Conservation (phyloP, 2,329 filamentous ascomycete genomes). For the Talaromyces funiculosus region DNA sequence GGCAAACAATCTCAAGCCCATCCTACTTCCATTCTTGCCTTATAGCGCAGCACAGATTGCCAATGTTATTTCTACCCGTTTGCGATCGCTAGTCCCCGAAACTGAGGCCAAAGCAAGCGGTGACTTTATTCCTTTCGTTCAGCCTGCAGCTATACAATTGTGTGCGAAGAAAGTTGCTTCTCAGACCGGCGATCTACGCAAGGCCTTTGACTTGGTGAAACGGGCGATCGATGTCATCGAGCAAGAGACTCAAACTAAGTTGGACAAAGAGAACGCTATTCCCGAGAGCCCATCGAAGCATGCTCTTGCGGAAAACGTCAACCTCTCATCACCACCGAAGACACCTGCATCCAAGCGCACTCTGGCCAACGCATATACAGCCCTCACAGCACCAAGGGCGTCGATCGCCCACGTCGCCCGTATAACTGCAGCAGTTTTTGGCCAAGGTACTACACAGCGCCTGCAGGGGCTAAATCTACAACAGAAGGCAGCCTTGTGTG, state of each 20-base stretch:
- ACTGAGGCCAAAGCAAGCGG: conserved; percentile 36
- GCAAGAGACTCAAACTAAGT: conserved; percentile 68
- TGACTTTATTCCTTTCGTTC: conserved; percentile 76
- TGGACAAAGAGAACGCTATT: conserved; percentile 56
- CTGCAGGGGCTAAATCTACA: conserved; percentile 87
- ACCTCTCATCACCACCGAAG: conserved; percentile 53
- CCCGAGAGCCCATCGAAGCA: conserved; percentile 63
- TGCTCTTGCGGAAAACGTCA: conserved; percentile 74
- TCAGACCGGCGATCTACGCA: conserved; percentile 88
- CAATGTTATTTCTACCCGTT: conserved; percentile 74
- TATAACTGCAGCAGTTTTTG: conserved; percentile 82
- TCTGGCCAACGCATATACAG: conserved; percentile 52
- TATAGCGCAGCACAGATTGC: conserved; percentile 87
- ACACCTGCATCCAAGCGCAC: conserved; percentile 39
- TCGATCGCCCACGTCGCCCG: conserved; percentile 88
- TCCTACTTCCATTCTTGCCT: conserved; percentile 83
- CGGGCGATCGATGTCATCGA: conserved; percentile 86
- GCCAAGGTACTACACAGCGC: conserved; percentile 78
- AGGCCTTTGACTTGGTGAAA: conserved; percentile 90
- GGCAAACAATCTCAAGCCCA: conserved; percentile 82
- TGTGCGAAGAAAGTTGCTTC: conserved; percentile 92
- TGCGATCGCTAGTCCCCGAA: conserved; percentile 64
- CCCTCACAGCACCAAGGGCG: conserved; percentile 77
- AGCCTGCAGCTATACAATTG: conserved; percentile 87
- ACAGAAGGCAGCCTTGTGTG: conserved; percentile 90